These are phyloP conservation scores for Eucalyptus viminalis DNA, from an alignment of 345 rosid genomes.

Conservation along the genomic window DNA sequence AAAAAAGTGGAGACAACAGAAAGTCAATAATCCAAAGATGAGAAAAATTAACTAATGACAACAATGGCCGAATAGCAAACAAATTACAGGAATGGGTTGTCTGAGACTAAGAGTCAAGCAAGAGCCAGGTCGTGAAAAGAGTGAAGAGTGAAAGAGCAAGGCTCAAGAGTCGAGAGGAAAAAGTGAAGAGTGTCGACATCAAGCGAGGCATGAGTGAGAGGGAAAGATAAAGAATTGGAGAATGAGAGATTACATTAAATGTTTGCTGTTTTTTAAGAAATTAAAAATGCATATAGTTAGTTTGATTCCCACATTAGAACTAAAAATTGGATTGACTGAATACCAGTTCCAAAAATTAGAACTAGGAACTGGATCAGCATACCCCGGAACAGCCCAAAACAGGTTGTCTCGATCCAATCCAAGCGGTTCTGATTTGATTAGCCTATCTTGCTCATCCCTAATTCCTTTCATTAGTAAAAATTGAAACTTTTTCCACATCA, in stretches of 20 bases:
- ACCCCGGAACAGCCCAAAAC: neutral
- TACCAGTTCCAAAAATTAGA: accelerated
- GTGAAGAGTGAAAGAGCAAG: neutral
- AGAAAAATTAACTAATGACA: neutral
- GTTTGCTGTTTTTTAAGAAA: too few species aligned
- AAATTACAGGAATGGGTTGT: accelerated
- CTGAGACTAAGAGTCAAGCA: neutral
- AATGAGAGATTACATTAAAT: too few species aligned
- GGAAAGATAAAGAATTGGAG: neutral
- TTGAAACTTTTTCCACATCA: too few species aligned
- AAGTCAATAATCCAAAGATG: too few species aligned
- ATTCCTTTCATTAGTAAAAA: too few species aligned
- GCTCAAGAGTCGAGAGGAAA: neutral
- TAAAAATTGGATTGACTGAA: accelerated
- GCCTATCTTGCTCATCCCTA: neutral
- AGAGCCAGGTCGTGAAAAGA: neutral
- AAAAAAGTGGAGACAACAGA: neutral
- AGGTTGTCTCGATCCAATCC: neutral
- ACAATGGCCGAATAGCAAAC: too few species aligned
- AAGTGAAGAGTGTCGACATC: neutral
- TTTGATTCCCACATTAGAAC: accelerated
- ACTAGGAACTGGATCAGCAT: accelerated
- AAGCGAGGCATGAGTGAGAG: neutral
- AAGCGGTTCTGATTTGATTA: neutral
- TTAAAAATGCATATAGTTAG: accelerated